Evolutionary conservation across 345 rosid genomes (phyloP).

Genomic region (Dipteronia sinensis): DNA sequence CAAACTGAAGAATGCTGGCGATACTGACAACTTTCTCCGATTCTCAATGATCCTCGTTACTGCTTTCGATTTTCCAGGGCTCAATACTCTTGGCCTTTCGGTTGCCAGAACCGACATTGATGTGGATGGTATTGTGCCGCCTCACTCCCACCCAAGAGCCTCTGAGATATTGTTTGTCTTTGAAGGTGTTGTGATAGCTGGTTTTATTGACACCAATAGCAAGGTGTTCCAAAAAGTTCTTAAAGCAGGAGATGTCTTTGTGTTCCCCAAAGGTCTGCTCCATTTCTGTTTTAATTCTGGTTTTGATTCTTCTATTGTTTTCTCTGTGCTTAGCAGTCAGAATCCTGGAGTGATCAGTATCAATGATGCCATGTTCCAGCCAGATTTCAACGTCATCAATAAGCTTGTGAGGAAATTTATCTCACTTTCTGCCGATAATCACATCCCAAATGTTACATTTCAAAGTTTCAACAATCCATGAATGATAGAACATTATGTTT

Average conservation of each 20-base stretch:
- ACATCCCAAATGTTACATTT: constrained; percentile 10
- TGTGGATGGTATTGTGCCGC: constrained; percentile 53
- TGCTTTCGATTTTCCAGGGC: constrained; percentile 74
- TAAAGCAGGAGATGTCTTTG: constrained; percentile 63
- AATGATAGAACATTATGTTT: constrained; percentile 5
- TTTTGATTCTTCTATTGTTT: constrained; percentile 43
- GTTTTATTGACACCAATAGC: constrained; percentile 64
- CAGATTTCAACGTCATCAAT: constrained; percentile 28
- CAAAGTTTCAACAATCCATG: constrained; percentile 4
- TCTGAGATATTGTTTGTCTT: constrained; percentile 62
- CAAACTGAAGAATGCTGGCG: constrained; percentile 46
- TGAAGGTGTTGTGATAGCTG: constrained; percentile 60
- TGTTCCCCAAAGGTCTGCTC: constrained; percentile 69
- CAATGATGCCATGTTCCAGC: constrained; percentile 39
- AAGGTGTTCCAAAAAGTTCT: constrained; percentile 49
- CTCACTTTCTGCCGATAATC: constrained; percentile 20
- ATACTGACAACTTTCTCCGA: constrained; percentile 53
- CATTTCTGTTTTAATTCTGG: constrained; percentile 68
- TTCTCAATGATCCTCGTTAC: constrained; percentile 51
- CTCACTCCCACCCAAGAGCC: constrained; percentile 82
- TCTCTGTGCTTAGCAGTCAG: constrained; percentile 74
- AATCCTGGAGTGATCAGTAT: constrained; percentile 72
- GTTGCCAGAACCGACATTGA: constrained; percentile 72
- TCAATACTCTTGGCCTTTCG: constrained; percentile 83
- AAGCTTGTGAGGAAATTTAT: constrained; percentile 34